These are phyloP conservation scores for Calocera cornea DNA, from an alignment of 768 basidiomycete species.

Conservation along the genomic window DNA sequence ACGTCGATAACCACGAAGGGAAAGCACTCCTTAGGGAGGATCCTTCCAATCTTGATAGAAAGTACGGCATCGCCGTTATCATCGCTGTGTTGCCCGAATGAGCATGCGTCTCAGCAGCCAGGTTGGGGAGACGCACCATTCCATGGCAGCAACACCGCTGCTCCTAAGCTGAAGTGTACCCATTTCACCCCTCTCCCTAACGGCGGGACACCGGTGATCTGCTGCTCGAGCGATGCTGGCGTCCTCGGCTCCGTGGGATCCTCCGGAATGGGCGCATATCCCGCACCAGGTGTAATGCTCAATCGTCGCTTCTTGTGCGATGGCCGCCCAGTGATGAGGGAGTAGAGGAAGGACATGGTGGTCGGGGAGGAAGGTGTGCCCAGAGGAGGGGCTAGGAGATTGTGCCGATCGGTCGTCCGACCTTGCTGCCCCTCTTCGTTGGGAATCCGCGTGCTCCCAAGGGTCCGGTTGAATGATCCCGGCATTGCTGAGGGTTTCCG, in stretches of 20 bases:
- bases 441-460: not conserved
- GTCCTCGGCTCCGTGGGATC: not conserved
- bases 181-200: slow-evolving; percentile 22
- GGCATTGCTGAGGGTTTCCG: no score
- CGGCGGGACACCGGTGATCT: not conserved
- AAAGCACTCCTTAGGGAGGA: slow-evolving; percentile 48
- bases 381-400: not conserved
- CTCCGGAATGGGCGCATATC: not conserved
- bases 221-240: not conserved
- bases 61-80: slow-evolving; percentile 76
- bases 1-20: slow-evolving; percentile 49
- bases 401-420: not conserved
- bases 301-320: not conserved
- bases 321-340: not conserved
- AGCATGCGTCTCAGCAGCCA: not conserved
- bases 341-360: not conserved
- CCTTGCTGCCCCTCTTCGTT: not conserved
- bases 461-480: no score
- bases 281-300: not conserved
- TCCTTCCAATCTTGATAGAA: slow-evolving; percentile 51
- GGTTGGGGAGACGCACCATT: slow-evolving; percentile 45
- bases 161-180: slow-evolving; percentile 62
- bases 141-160: slow-evolving; percentile 74
- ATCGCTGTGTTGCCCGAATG: slow-evolving; percentile 40
- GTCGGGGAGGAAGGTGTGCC: not conserved